Evolutionary conservation across 352 stramenopile species (phyloP), one percentile per base, ranked within the genome.

Genomic region (Pythium phragmitis): DNA sequence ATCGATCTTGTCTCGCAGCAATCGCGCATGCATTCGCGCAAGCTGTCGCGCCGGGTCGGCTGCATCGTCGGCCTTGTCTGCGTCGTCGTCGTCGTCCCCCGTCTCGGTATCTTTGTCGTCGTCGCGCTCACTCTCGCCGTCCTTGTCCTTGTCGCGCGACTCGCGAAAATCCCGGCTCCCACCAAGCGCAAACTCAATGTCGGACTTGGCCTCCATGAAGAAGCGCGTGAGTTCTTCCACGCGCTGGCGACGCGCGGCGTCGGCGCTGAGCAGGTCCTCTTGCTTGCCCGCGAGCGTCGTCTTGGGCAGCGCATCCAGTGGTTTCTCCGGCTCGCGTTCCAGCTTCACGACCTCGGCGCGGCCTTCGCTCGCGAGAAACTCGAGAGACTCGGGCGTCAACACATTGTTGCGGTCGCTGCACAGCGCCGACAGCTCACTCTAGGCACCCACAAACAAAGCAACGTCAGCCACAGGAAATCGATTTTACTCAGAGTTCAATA

Each of bases 131-230:
- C 65, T 80, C 37, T 92, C 81, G 4, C 66, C 65, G 37, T 92
- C 87, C 48, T 82, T 85, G 30, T 89, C 81, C 28, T 85, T 85
- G 37, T 91, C 82, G 39, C 87, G 89, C 11, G 68, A 49, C 42
- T 93, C 85, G 21, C 83, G 79, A 52, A 87, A 87, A 30, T 91
- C 83, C 7, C 82, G 74, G 2, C 76, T 81, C 19, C 84, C 79
- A 37, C 87, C 85, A 9, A 94, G 65, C 12, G 85, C 85, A 73
- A 96, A 96, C 60, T 96, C 87, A 58, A 96, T 96, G 57, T 96
- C 87, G 23, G 85, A 94, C 61, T 94, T 96, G 57, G 85, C 84
- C 60, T 96, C 87, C 85, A 96, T 94, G 57, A 96, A 96, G 68
- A 96, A 96, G 2, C 87, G 74, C 50, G 87, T 94, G 36, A 96